These are phyloP conservation scores for Fusarium newnesense DNA, from an alignment of 2,329 filamentous ascomycete species.

Conservation along the genomic window DNA sequence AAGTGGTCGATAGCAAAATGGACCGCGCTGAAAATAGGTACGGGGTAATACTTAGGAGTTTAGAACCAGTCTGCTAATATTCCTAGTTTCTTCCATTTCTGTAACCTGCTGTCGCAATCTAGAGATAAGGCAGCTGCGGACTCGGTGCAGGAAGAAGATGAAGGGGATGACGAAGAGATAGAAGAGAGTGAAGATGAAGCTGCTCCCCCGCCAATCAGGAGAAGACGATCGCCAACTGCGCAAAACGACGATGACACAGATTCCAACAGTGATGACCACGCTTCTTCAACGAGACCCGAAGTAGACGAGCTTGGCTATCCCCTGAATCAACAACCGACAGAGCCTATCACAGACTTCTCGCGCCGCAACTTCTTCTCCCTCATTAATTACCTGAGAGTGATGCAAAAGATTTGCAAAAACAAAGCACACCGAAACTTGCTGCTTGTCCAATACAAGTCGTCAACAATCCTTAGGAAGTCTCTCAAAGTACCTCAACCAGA, in stretches of 20 bases:
- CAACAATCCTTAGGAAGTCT: conserved; percentile 89
- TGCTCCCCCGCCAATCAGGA: conserved; percentile 82
- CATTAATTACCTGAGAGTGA: conserved; percentile 94
- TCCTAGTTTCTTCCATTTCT: conserved; percentile 88
- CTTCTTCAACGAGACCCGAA: conserved; percentile 59
- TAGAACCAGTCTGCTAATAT: conserved; percentile 5
- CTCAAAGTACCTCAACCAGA: conserved; percentile 90
- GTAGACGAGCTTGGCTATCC: conserved; percentile 92
- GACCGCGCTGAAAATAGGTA: conserved; percentile 86
- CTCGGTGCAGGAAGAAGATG: conserved; percentile 48
- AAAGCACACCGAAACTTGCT: conserved; percentile 95
- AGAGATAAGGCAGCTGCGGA: conserved; percentile 51
- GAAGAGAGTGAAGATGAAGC: conserved; percentile 79
- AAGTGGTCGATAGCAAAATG: conserved; percentile 84
- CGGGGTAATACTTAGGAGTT: conserved; percentile 29
- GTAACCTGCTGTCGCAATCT: conserved; percentile 72
- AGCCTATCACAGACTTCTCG: conserved; percentile 89
- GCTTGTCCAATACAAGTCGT: conserved; percentile 95
- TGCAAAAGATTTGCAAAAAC: conserved; percentile 97
- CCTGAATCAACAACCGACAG: conserved; percentile 72
- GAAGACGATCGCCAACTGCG: conserved; percentile 59
- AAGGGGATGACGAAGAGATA: conserved; percentile 50
- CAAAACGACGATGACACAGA: conserved; percentile 45
- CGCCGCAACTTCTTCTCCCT: conserved; percentile 94
- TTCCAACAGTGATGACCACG: conserved; percentile 48